Percentiles rank a stretch among this genome's conserved stretches.
Evolutionary conservation across 305 asterid genomes (phyloP).

Genomic region (Withania somnifera): DNA sequence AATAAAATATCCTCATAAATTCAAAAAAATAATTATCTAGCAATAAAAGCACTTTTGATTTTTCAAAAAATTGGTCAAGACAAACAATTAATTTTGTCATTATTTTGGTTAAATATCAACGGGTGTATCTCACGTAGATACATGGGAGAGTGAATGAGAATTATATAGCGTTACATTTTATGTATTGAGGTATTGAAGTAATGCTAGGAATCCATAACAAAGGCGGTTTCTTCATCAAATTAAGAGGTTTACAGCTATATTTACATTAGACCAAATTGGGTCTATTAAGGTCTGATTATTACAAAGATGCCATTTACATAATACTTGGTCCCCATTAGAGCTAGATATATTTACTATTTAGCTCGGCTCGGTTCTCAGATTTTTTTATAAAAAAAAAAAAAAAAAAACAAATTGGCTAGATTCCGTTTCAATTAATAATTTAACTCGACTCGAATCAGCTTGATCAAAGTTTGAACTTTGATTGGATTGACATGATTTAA

Average conservation of each 20-base stretch:
- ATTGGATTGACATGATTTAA: too few relatives aligned
- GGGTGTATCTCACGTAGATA: not conserved
- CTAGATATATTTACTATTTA: too few relatives aligned
- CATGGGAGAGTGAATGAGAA: not conserved
- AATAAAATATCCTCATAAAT: too few relatives aligned
- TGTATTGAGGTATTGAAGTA: conserved; percentile 1
- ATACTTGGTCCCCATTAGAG: conserved; percentile 21
- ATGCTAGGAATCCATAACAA: conserved; percentile 36
- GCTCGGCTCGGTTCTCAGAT: too few relatives aligned
- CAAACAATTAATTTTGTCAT: not conserved
- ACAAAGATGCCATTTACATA: conserved; percentile 31
- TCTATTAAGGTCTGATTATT: not conserved
- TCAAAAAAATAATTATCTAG: too few relatives aligned
- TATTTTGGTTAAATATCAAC: not conserved
- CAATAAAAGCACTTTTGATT: not conserved
- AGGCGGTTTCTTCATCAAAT: conserved; percentile 12
- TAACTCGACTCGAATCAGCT: too few relatives aligned
- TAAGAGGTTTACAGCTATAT: conserved; percentile 21
- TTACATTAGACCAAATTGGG: conserved; percentile 8
- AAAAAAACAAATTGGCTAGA: not conserved
- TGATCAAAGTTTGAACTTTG: too few relatives aligned
- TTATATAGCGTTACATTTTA: not conserved
- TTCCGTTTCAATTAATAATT: not conserved
- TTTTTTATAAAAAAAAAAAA: not conserved
- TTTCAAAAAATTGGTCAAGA: not conserved